Conservation (phyloP, 345 rosid species). For the Murraya paniculata region DNA sequence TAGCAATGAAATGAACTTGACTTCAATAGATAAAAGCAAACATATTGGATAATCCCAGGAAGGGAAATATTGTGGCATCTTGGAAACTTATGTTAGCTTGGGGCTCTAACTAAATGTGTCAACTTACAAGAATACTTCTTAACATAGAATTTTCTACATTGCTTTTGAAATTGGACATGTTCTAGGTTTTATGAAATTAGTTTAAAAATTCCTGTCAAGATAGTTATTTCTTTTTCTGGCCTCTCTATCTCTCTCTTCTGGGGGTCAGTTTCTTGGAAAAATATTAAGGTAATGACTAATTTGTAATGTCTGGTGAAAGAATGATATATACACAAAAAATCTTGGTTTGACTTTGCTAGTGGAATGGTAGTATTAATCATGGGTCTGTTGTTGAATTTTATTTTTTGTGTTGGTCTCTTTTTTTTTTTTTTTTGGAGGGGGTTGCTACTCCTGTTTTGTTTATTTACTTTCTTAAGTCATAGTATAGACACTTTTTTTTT, state of each 20-base stretch:
- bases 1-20: not conserved
- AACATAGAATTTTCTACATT: not conserved
- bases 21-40: not conserved
- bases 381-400: not conserved
- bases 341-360: not conserved
- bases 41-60: not conserved
- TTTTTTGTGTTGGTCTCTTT: not conserved
- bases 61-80: not conserved
- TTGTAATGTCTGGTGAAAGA: not conserved
- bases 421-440: not conserved
- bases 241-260: not conserved
- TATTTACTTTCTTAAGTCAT: not conserved
- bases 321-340: not conserved
- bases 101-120: not conserved
- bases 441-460: not conserved
- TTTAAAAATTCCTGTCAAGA: not conserved
- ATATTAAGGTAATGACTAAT: not conserved
- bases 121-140: not conserved
- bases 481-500: not conserved
- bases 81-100: not conserved
- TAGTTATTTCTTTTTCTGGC: not conserved
- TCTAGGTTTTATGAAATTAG: not conserved
- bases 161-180: not conserved
- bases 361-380: not conserved
- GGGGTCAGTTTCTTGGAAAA: not conserved